Conservation (phyloP, 1,284 basidiomycete genomes). For the Cutaneotrichosporon curvatum region DNA sequence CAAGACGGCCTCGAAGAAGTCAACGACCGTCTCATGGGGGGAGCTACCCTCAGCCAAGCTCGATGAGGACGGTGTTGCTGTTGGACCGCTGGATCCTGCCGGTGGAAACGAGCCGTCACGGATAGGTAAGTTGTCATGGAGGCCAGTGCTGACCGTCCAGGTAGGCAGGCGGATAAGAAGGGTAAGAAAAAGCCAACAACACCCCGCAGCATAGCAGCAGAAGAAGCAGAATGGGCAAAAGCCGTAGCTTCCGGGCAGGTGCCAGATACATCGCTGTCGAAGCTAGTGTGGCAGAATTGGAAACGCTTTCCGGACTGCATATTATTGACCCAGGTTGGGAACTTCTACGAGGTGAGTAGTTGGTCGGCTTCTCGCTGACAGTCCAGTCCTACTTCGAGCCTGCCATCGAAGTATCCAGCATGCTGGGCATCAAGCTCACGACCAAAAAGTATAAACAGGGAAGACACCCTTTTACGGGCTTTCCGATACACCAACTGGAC, state of each 20-base stretch:
- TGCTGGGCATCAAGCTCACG: slow-evolving; percentile 52
- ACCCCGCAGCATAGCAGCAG: background rate
- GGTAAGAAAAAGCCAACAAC: too few species aligned
- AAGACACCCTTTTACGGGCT: slow-evolving; percentile 71
- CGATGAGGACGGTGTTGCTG: too few species aligned
- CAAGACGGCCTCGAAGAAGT: too few species aligned
- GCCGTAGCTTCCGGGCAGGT: slow-evolving; percentile 17
- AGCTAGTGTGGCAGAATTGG: slow-evolving; percentile 64
- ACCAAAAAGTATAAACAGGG: slow-evolving; percentile 43
- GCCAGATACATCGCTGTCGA: slow-evolving; percentile 52
- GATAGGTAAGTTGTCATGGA: too few species aligned
- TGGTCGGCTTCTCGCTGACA: slow-evolving; percentile 13
- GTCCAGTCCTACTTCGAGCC: slow-evolving; percentile 88
- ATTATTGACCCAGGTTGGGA: slow-evolving; percentile 80
- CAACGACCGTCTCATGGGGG: too few species aligned
- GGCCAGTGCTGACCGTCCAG: too few species aligned
- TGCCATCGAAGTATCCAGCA: slow-evolving; percentile 64
- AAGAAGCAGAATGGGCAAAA: background rate
- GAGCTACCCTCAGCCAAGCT: too few species aligned
- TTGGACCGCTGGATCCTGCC: too few species aligned
- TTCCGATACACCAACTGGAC: slow-evolving; percentile 76
- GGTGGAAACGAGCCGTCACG: too few species aligned
- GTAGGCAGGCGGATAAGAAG: too few species aligned
- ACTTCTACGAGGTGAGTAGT: slow-evolving; percentile 95
- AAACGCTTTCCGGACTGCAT: slow-evolving; percentile 77